phyloP scores from a whole-genome alignment of 2,329 filamentous ascomycete species.

The Pseudogymnoascus sp. region DNA sequence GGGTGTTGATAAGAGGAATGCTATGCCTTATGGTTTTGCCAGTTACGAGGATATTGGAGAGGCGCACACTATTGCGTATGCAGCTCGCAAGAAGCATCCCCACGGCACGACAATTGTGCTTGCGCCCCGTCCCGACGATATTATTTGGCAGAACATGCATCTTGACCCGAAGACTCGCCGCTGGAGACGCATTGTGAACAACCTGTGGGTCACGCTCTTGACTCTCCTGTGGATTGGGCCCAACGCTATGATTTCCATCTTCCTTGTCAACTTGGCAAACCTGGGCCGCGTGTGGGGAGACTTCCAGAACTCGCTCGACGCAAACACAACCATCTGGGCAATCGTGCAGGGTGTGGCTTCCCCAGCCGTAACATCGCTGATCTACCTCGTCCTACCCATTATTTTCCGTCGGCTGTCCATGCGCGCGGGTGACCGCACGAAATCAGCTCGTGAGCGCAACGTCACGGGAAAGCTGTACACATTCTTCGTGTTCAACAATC shows the following conservation, averaged over 20 bases:
- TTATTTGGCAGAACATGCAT: constrained; percentile 92
- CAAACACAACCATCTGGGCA: constrained; percentile 64
- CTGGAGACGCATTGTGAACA: constrained; percentile 69
- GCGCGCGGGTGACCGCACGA: constrained; percentile 78
- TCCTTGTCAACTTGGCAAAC: constrained; percentile 78
- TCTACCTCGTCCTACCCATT: constrained; percentile 81
- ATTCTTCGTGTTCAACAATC: constrained; percentile 97
- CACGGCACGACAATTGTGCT: constrained; percentile 68
- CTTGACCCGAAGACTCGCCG: constrained; percentile 59
- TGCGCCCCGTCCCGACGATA: constrained; percentile 78
- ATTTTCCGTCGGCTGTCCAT: constrained; percentile 84
- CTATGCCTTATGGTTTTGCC: constrained; percentile 88
- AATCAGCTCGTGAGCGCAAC: constrained; percentile 84
- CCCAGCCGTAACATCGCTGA: constrained; percentile 75
- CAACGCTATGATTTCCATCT: constrained; percentile 91
- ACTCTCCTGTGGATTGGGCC: constrained; percentile 83
- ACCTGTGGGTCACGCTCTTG: constrained; percentile 72
- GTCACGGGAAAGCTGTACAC: constrained; percentile 84
- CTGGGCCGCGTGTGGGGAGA: constrained; percentile 69
- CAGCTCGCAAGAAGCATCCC: constrained; percentile 70
- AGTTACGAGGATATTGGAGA: constrained; percentile 85
- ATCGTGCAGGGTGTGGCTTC: constrained; percentile 87
- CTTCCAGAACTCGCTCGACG: constrained; percentile 58
- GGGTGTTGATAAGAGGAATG: constrained; percentile 76
- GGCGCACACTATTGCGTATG: constrained; percentile 79